Percentiles rank a stretch among this genome's conserved stretches.
phyloP scores from a whole-genome alignment of 495 filamentous ascomycete genomes.

The Talaromyces borbonicus region DNA sequence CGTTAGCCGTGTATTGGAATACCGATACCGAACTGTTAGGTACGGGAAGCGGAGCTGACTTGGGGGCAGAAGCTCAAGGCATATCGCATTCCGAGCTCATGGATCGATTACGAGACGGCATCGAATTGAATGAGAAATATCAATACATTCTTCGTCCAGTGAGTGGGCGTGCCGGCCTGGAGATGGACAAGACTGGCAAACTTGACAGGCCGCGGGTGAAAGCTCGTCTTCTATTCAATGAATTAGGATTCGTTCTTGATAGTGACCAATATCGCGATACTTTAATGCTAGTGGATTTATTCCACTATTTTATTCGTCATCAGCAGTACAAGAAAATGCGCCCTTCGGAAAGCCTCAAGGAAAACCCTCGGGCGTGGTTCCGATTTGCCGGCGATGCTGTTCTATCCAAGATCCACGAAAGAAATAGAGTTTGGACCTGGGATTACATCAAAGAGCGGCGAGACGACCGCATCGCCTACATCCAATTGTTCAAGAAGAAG shows the following conservation, averaged over 20 bases:
- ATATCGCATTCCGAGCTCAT: slow-evolving; percentile 66
- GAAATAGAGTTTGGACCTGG: slow-evolving; percentile 87
- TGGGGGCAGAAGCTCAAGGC: slow-evolving; percentile 54
- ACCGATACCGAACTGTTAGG: slow-evolving; percentile 80
- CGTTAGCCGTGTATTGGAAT: slow-evolving; percentile 93
- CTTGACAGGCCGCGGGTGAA: slow-evolving; percentile 78
- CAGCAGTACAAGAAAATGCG: slow-evolving; percentile 94
- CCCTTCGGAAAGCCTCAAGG: slow-evolving; percentile 74
- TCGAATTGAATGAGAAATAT: slow-evolving; percentile 63
- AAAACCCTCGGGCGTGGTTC: slow-evolving; percentile 87
- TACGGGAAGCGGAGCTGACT: slow-evolving; percentile 51
- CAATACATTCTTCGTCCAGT: slow-evolving; percentile 96
- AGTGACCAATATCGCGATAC: slow-evolving; percentile 95
- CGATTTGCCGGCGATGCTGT: slow-evolving; percentile 82
- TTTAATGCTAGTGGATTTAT: slow-evolving; percentile 94
- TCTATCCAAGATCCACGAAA: slow-evolving; percentile 85
- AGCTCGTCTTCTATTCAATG: slow-evolving; percentile 82
- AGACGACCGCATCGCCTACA: slow-evolving; percentile 83
- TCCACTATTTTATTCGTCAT: slow-evolving; percentile 96
- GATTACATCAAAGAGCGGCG: slow-evolving; percentile 84
- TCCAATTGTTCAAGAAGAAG: slow-evolving; percentile 85
- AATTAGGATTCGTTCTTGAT: slow-evolving; percentile 90
- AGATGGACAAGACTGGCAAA: slow-evolving; percentile 84
- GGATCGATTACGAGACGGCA: slow-evolving; percentile 61
- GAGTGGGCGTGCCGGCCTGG: slow-evolving; percentile 81